Base-by-base conservation (phyloP, 306 rosid species). In the Gastrolobium bilobum region DNA sequence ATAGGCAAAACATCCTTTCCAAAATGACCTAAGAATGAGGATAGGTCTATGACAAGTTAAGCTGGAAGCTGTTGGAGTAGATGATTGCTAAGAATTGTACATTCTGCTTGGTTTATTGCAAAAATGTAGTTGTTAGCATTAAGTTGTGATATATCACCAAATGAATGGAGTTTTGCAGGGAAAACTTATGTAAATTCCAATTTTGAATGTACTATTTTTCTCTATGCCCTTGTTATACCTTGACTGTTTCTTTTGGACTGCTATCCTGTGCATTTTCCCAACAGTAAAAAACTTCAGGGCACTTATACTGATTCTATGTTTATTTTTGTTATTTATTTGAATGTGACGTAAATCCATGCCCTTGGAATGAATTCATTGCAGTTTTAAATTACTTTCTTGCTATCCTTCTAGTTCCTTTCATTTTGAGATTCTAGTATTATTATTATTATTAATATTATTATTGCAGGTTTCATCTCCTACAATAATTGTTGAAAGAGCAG, bases 401-500 rank as follows among this genome's bases (percentile, higher is more conserved):
- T n/a, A 11, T 33, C 30, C 39, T 50, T 71, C 37, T 46, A 64
- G 61, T 53, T 68, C 50, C 74, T 75, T 79, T 50, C 78, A 52
- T 58, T 52, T 75, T 58, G 51, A 59, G 50, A 67, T 56, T 20
- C 67, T 67, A 42, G 10, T 59, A 3, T 65, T 73, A 53, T 38
- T 64, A 8, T 75, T 10, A 5, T 58, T 74, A 4, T 59, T 56
- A 39, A 63, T 29, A 69, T 70, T 37, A 71, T 53, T 53, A 39
- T 51, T 81, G 67, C 87, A 95, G 99, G 93, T 96, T 75, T 96
- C 98, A 68, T 96, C 99, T 63, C 98, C 99, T 7, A 93, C 99
- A 37, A 92, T 96, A 85, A 91, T 93, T 71, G 99, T 96, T 77
- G 99, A 96, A 87, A 80, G 99, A 87, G 97, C 99, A 8, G 99